Conservation (phyloP, 768 basidiomycete genomes). For the Gelatoporia subvermispora region DNA sequence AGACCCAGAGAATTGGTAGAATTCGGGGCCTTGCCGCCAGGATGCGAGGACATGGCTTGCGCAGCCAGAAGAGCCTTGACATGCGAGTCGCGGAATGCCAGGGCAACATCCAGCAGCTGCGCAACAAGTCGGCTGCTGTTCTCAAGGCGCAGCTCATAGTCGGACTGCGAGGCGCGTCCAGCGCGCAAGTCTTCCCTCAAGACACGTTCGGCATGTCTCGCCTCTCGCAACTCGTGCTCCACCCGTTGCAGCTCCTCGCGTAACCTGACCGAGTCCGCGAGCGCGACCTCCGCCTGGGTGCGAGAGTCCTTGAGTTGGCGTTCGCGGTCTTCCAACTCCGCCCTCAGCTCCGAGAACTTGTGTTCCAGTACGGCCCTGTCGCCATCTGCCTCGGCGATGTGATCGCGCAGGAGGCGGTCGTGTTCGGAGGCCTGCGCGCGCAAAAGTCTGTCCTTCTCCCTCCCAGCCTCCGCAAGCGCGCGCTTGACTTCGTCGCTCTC, state of each 20-base stretch:
- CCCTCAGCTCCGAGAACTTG: slow-evolving; percentile 71
- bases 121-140: slow-evolving; percentile 66
- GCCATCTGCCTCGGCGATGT: slow-evolving; percentile 89
- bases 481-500: slow-evolving; percentile 71
- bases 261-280: slow-evolving; percentile 62
- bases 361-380: slow-evolving; percentile 91
- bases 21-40: slow-evolving; percentile 40
- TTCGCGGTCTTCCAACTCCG: slow-evolving; percentile 54
- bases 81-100: slow-evolving; percentile 73
- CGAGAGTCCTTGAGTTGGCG: slow-evolving; percentile 60
- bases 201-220: slow-evolving; percentile 59
- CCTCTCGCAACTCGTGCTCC: slow-evolving; percentile 65
- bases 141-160: slow-evolving; percentile 64
- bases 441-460: slow-evolving; percentile 77
- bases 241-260: slow-evolving; percentile 71
- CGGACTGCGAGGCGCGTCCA: slow-evolving; percentile 63
- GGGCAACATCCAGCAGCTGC: slow-evolving; percentile 76
- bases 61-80: slow-evolving; percentile 63
- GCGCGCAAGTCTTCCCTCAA: slow-evolving; percentile 70
- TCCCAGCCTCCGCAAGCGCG: slow-evolving; percentile 61
- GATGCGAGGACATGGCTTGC: slow-evolving; percentile 47
- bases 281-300: slow-evolving; percentile 56
- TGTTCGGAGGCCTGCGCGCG: slow-evolving; percentile 67
- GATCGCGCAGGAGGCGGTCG: slow-evolving; percentile 71
- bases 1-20: slow-evolving; percentile 30